Base-by-base conservation (phyloP, 2,329 filamentous ascomycete species). In the Fusarium protoensiforme region DNA sequence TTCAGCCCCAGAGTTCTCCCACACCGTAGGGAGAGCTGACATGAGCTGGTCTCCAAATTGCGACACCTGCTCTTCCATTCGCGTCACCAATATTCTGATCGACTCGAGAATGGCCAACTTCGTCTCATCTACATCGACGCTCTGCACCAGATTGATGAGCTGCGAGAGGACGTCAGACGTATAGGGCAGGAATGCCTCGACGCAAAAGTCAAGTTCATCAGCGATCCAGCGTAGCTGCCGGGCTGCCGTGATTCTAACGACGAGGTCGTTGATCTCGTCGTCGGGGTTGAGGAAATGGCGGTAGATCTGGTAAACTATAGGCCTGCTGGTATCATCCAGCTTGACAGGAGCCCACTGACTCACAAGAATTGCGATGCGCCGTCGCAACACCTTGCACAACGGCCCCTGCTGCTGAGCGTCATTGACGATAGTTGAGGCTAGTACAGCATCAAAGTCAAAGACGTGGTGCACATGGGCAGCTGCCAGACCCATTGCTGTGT, bases 61-160 rank as follows among this genome's bases (percentile, higher is more conserved):
- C 1, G 86, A 83, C 2, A 91, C 92, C 73, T 93, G 87, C 36
- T 91, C 88, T 77, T 97, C 96, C 85, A 98, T 89, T 59, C 95
- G 91, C 51, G 92, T 90, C 1, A 98, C 94, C 46, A 97, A 86
- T 36, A 93, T 89, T 59, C 94, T 90, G 41, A 98, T 92, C 0
- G 96, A 98, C 78, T 96, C 94, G 5, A 99, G 86, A 36, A 99
- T 88, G 0, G 93, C 94, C 85, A 98, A 91, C 82, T 97, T 98
- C 0, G 95, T 97, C 81, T 98, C 96, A 20, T 94, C 92, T 22
- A 93, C 87, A 61, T 95, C 93, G 3, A 95, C 92, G 72, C 94
- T 92, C 71, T 92, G 88, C 29, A 98, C 91, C n/a, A 98, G 85
- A 20, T 87, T 85, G 85, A 98, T 92, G 43, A 98, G 84, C 60